These are phyloP conservation scores for Cordyceps javanica DNA, from an alignment of 2,329 filamentous ascomycete species.

Conservation along the genomic window DNA sequence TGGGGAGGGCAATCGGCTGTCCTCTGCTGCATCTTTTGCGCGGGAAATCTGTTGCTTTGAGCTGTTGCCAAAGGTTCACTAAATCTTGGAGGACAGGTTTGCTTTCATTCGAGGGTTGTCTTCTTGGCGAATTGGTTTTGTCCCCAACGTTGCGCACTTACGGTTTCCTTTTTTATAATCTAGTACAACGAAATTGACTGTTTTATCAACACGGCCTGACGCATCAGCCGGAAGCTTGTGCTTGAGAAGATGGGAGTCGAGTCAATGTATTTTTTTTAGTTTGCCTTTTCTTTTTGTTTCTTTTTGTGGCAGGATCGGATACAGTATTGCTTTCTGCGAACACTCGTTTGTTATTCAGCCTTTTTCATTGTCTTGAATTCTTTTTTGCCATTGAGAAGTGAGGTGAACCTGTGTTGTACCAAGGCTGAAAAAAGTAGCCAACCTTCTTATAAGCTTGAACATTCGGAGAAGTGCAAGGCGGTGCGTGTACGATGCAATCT, in stretches of 20 bases:
- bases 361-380: slow-evolving; percentile 2
- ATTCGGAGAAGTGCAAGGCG: not conserved
- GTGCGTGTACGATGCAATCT: not conserved
- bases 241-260: slow-evolving; percentile 2
- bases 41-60: slow-evolving; percentile 4
- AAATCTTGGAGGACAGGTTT: slow-evolving; percentile 13
- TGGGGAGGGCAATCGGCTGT: not conserved
- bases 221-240: not conserved
- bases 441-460: too few species aligned
- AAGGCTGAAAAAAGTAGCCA: too few species aligned
- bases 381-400: too few species aligned
- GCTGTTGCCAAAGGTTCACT: slow-evolving; percentile 10
- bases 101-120: slow-evolving; percentile 13
- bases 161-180: slow-evolving; percentile 14
- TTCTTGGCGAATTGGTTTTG: slow-evolving; percentile 14
- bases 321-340: slow-evolving; percentile 6
- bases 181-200: slow-evolving; percentile 14
- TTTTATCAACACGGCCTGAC: slow-evolving; percentile 4
- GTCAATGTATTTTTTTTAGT: slow-evolving; percentile 9
- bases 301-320: slow-evolving; percentile 1
- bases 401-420: too few species aligned
- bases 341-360: slow-evolving; percentile 8
- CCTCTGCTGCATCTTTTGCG: not conserved
- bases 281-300: not conserved
- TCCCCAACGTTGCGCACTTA: slow-evolving; percentile 12